Conservation (phyloP, 1,284 basidiomycete species). For the Puccinia horiana region DNA sequence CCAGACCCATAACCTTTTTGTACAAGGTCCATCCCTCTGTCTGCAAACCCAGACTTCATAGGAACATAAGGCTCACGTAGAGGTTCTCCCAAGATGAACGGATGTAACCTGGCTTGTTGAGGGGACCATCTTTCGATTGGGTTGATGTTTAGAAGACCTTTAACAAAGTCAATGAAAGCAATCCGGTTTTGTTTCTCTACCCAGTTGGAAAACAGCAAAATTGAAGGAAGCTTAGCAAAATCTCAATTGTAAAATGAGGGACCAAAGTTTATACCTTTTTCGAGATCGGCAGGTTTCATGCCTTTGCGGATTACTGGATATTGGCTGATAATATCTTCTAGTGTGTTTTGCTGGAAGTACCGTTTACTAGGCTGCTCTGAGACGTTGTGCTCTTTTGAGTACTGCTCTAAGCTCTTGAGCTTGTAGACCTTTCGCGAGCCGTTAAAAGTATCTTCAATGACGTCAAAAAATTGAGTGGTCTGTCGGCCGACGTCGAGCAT, state of each 20-base stretch:
- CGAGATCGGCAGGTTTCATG: constrained; percentile 79
- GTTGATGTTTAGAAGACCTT: constrained; percentile 88
- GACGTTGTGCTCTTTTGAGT: constrained; percentile 87
- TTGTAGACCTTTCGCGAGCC: constrained; percentile 78
- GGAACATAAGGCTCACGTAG: constrained; percentile 66
- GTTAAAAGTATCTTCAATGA: constrained; percentile 69
- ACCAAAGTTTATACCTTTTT: constrained; percentile 72
- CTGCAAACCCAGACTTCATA: constrained; percentile 50
- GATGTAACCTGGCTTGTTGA: constrained; percentile 90
- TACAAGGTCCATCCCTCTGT: constrained; percentile 10
- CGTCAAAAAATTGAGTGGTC: constrained; percentile 88
- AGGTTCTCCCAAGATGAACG: constrained; percentile 97
- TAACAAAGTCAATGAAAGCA: constrained; percentile 96
- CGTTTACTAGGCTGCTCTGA: constrained; percentile 97
- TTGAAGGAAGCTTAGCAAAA: not conserved
- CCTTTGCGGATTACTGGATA: constrained; percentile 81
- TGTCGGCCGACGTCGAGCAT: constrained; percentile 98
- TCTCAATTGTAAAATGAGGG: not conserved
- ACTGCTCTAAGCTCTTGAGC: constrained; percentile 90
- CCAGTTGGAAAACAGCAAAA: not conserved
- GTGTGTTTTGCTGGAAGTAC: constrained; percentile 91
- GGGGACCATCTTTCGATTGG: constrained; percentile 95
- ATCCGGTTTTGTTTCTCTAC: constrained; percentile 89
- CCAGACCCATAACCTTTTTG: constrained; percentile 43
- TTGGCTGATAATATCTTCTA: constrained; percentile 93